Evolutionary conservation across 352 stramenopile species (phyloP), one percentile per base, ranked within the genome.

Genomic region (Elongisporangium prolatum): DNA sequence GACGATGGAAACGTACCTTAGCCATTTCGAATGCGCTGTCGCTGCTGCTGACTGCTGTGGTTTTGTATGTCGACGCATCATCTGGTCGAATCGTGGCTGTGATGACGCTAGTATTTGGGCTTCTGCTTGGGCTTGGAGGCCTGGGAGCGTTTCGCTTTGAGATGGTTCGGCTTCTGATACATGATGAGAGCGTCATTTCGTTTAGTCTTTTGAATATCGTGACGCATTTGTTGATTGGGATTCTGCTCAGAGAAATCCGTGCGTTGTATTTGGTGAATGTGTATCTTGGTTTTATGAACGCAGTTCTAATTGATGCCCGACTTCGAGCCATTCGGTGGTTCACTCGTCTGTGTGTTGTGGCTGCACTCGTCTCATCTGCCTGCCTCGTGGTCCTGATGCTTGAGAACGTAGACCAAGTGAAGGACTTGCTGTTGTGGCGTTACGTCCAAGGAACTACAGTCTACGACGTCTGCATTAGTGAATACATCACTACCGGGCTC

Each of bases 151-250:
- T 82, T 25, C 56, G 72, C 21, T 82, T 67, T 50, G 70, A 82
- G 24, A 64, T 82, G 10, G 68, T 77, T 4, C 56, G 62, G 21
- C 13, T 77, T 2, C 51, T 79, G 14, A 34, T 54, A 11, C 52
- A 58, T 18, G 76, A 64, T 2, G 78, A 78, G 50, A 68, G 78
- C 24, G 71, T 79, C 34, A 75, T 62, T 67, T 79, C 73, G 53
- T 78, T 76, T 44, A 56, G 63, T 47, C 51, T 60, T 21, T 60
- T 74, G 10, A 65, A 66, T 11, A 61, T 52, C 14, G 48, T 63
- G 7, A 71, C 69, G 17, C 59, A 61, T 9, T 21, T 78, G 24
- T 67, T 67, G 10, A 60, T 65, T 51, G 63, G 60, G 9, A 61
- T 62, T 22, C 59, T 74, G n/a, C 56, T 75, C 4, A 57, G 54